These are phyloP conservation scores for Ceratobasidium sp. DNA, from an alignment of 1,284 basidiomycete species.

Conservation along the genomic window DNA sequence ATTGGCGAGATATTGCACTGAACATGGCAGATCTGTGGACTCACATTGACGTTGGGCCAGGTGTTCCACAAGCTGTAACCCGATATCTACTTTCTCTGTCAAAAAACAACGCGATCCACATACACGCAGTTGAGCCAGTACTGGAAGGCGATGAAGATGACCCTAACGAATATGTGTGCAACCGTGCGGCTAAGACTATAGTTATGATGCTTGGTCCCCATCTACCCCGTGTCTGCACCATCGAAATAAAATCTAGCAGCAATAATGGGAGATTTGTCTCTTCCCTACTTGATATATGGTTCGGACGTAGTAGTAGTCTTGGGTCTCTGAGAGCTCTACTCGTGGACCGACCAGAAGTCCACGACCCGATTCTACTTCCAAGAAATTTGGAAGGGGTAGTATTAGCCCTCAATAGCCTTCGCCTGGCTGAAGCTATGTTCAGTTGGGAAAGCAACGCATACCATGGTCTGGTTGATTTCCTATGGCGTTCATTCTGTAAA, in stretches of 20 bases:
- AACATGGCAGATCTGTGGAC: background rate
- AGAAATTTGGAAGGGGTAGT: background rate
- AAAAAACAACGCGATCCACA: background rate
- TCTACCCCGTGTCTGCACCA: background rate
- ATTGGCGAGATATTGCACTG: background rate
- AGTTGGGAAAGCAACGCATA: background rate
- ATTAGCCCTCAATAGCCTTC: background rate
- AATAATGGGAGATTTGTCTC: background rate
- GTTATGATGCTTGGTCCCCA: background rate
- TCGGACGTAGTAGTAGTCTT: background rate
- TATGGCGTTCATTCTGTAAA: too few species aligned
- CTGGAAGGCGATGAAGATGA: background rate
- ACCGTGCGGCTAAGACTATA: background rate
- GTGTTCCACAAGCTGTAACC: background rate
- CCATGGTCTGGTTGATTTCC: constrained; percentile 3
- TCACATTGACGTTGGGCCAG: background rate
- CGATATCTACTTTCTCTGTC: background rate
- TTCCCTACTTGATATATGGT: background rate
- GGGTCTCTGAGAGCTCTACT: background rate
- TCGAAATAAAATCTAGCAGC: background rate
- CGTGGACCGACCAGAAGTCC: background rate
- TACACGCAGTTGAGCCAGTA: background rate
- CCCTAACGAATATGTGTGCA: background rate
- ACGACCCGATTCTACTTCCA: background rate
- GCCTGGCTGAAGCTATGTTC: background rate